Evolutionary conservation across 192 early-diverging fungal genomes (phyloP), one percentile per base, ranked within the genome.

Genomic region (Linnemannia zychae): DNA sequence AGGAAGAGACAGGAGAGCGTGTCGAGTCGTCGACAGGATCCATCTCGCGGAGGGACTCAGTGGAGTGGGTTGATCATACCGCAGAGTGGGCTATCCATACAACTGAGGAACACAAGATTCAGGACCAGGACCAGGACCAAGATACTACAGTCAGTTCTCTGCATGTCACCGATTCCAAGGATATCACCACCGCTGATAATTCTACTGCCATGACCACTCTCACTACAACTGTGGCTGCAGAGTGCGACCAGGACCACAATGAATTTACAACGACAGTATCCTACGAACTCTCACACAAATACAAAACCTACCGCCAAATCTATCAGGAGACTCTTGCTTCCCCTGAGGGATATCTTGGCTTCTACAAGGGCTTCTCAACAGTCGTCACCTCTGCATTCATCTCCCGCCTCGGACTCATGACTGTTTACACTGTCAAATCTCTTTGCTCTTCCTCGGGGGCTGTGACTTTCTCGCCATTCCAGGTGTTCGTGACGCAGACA

Each of bases 291-390:
- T 73, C 57, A 0, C 78, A 84, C 73, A 78, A 75, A 36, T 79
- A 74, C 57, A 33, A 15, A 13, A 15, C n/a, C 17, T 28, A 63
- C 17, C 22, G 67, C n/a, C 77, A 84, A 13, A 73, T 40, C 20
- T 36, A 71, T 16, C 7, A 40, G 11, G 40, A 44, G 7, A 78
- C 50, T 3, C 1, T 84, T 12, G 72, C 53, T 22, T 66, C 72
- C 5, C 20, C 76, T 16, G 72, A 84, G 24, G 82, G 73, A 0
- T 65, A 57, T 53, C 16, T 48, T 1, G 73, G 82, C 9, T 67
- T 84, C 48, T 84, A 79, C 73, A 78, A 78, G 36, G 82, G 82
- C 24, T 74, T 84, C 53, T 75, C 82, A 0, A 47, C 76, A 2
- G 66, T 71, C 2, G 20, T 84, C 20, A 24, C 49, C 12, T 47